These are phyloP conservation scores for Pseudogymnoascus verrucosus DNA, from an alignment of 2,329 filamentous ascomycete species.

Conservation along the genomic window DNA sequence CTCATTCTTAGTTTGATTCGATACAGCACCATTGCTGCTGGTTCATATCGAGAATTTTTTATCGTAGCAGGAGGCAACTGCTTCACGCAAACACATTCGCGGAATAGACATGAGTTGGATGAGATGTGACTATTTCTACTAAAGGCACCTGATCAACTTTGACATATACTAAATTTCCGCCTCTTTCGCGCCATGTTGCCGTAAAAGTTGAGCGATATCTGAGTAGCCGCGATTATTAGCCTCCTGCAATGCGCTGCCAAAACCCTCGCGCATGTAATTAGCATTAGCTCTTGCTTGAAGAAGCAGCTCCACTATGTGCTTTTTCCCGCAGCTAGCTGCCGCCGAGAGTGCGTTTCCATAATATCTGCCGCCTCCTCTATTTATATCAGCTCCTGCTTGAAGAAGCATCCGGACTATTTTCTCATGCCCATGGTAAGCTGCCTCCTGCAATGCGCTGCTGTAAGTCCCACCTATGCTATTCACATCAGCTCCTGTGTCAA, in stretches of 20 bases:
- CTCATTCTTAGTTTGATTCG: background rate
- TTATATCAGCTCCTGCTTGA: background rate
- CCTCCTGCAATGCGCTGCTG: too few species aligned
- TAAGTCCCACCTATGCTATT: background rate
- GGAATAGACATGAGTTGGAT: background rate
- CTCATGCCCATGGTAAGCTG: too few species aligned
- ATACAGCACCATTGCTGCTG: background rate
- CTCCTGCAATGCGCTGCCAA: conserved; percentile 1
- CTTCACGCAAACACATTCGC: background rate
- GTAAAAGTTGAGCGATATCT: background rate
- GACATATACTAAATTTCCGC: background rate
- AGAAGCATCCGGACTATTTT: background rate
- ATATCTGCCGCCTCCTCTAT: background rate
- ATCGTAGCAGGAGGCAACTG: background rate
- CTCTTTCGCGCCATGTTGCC: background rate
- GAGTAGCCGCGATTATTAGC: background rate
- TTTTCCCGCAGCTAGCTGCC: conserved; percentile 8
- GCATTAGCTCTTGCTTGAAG: conserved; percentile 13
- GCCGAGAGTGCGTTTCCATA: conserved; percentile 9
- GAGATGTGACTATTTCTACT: background rate
- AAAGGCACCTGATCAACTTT: background rate
- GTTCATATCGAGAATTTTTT: background rate
- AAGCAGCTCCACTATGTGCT: conserved; percentile 12
- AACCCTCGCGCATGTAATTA: background rate
- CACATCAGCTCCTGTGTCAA: conserved; percentile 7